Conservation (phyloP, 768 basidiomycete species). For the Kwoniella sp. region DNA sequence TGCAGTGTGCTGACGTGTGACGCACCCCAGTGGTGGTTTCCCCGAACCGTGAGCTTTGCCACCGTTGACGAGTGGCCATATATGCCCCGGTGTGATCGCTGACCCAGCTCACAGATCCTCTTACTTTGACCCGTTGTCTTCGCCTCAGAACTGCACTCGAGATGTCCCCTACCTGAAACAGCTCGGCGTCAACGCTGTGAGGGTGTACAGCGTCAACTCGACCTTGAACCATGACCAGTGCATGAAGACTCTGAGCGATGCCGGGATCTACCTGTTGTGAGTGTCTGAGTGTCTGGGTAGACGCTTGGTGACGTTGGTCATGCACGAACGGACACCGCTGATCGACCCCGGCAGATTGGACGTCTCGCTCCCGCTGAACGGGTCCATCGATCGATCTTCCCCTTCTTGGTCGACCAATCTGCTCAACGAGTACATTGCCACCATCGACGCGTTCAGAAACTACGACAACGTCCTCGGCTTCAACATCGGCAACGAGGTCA, state of each 20-base stretch:
- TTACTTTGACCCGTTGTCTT: conserved; percentile 74
- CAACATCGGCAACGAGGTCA: conserved; percentile 83
- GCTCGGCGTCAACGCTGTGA: conserved; percentile 73
- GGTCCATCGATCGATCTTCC: conserved; percentile 62
- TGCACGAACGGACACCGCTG: no score
- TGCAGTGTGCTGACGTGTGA: not conserved
- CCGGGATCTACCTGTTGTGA: conserved; percentile 85
- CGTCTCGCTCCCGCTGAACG: conserved; percentile 75
- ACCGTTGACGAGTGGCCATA: not conserved
- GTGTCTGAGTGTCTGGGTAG: conserved; percentile 37
- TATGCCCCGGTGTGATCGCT: no score
- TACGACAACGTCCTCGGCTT: conserved; percentile 86
- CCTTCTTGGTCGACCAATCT: conserved; percentile 79
- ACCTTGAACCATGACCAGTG: conserved; percentile 79
- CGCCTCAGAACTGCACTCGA: conserved; percentile 64
- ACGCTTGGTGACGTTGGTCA: no score
- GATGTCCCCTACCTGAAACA: conserved; percentile 73
- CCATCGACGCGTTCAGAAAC: conserved; percentile 70
- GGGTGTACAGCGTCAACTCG: conserved; percentile 81
- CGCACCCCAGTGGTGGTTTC: conserved; percentile 41
- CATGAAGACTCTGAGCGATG: conserved; percentile 69
- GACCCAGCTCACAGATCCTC: conserved; percentile 54
- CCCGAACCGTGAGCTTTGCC: conserved; percentile 53
- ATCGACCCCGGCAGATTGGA: conserved; percentile 57
- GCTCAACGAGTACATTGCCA: conserved; percentile 69